Conservation (phyloP, 192 early-diverging fungal species). For the Endogone sp. region DNA sequence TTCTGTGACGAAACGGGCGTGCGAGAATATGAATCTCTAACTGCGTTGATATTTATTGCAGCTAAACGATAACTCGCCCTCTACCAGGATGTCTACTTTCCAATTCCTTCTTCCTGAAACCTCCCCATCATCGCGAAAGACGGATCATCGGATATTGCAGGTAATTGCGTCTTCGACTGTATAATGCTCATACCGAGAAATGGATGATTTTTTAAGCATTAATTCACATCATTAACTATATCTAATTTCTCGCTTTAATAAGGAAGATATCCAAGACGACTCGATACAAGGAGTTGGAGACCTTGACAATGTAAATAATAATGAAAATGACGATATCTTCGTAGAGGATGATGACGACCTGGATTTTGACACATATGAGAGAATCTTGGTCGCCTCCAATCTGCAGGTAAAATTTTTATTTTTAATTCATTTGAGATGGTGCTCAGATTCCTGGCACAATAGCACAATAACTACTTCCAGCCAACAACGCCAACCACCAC, state of each 20-base stretch:
- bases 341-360: not conserved
- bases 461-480: too few species aligned
- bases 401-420: not conserved
- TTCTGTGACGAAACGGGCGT: not conserved
- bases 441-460: not conserved
- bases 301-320: too few species aligned
- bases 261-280: not conserved
- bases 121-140: not conserved
- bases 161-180: too few species aligned
- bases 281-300: too few species aligned
- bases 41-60: not conserved
- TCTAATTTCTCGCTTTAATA: too few species aligned
- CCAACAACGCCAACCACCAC: not conserved
- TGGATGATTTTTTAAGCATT: too few species aligned
- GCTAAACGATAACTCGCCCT: not conserved
- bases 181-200: too few species aligned
- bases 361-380: not conserved
- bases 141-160: not conserved
- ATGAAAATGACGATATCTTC: too few species aligned
- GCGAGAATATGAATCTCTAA: not conserved
- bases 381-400: not conserved
- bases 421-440: not conserved
- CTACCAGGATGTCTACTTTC: not conserved
- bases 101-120: not conserved
- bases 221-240: too few species aligned